Base-by-base conservation (phyloP, 169 alveolate species). In the Plasmodium inui region DNA sequence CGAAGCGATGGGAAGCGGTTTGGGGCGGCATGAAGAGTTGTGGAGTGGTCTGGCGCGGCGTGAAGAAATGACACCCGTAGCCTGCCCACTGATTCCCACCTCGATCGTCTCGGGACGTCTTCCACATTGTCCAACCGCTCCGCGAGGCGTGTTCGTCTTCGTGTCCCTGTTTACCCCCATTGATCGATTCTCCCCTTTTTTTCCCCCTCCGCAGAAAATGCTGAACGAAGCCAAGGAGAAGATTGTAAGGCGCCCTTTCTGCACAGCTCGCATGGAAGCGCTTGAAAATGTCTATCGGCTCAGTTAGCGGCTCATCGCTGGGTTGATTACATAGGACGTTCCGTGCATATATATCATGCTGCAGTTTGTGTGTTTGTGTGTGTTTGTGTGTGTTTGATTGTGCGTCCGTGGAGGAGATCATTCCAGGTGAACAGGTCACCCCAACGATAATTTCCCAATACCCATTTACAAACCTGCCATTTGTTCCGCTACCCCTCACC, bases 191-290 rank as follows among this genome's bases (percentile, higher is more conserved):
- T 26, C 57, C 44, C 46, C 22, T 26, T 34, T 74, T 6, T 71
- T 84, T 41, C 71, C 46, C 30, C 78, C 32, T 46, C 46, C 30
- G 71, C 44, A 84, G 92, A 84, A 84, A 84, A 84, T 84, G 82
- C 53, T 84, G 61, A 73, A 37, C 46, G 92, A 84, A 44, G 92
- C 92, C 32, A 72, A 84, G 83, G 83, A 71, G 76, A 84, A 84
- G 53, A 70, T 34, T 39, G 92, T 84, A 84, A 84, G 84, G 1
- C 3, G 1, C 19, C 22, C 12, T n/a, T 22, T 79, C 39, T 26
- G 44, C 82, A 41, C 10, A 3, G n/a, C 10, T 70, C 28, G 14
- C 70, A 3, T 26, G 26, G 88, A 6, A 30, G 26, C 17, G 17
- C 1, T 50, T 39, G 67, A 46, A 2, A 14, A 9, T 37, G 57